Percentiles rank a stretch among this genome's conserved stretches.
Conservation (phyloP, 345 rosid species). For the Eucalyptus sp. region DNA sequence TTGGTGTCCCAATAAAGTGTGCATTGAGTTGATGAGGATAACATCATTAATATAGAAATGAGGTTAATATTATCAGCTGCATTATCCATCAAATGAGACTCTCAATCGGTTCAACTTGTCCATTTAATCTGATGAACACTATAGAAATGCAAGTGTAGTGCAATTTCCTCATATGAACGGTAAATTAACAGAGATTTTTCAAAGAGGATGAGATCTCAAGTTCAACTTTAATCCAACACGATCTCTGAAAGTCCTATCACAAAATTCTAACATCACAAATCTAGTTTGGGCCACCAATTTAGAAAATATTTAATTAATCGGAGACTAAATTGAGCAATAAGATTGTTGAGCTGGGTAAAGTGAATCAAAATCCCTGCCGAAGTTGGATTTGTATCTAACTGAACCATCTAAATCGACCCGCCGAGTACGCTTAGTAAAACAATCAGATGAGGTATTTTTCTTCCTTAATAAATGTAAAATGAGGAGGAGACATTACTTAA, state of each 20-base stretch:
- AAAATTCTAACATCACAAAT: too few species aligned
- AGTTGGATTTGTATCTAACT: background rate
- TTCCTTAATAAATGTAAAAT: background rate
- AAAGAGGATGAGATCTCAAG: accelerated
- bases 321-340: background rate
- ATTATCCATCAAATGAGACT: too few species aligned
- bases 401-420: background rate
- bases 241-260: background rate
- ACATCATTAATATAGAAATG: too few species aligned
- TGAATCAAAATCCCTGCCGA: background rate
- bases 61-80: too few species aligned
- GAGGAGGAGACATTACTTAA: background rate
- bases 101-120: background rate
- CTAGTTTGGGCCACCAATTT: accelerated
- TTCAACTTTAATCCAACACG: accelerated
- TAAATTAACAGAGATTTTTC: accelerated
- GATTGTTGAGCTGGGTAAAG: background rate
- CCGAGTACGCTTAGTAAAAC: background rate
- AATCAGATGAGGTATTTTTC: background rate
- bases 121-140: background rate
- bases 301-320: accelerated
- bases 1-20: too few species aligned
- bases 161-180: accelerated
- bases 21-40: too few species aligned
- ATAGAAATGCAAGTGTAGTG: background rate